Base-by-base conservation (phyloP, 371 early-diverging fungal species). In the Lichtheimia hyalospora region DNA sequence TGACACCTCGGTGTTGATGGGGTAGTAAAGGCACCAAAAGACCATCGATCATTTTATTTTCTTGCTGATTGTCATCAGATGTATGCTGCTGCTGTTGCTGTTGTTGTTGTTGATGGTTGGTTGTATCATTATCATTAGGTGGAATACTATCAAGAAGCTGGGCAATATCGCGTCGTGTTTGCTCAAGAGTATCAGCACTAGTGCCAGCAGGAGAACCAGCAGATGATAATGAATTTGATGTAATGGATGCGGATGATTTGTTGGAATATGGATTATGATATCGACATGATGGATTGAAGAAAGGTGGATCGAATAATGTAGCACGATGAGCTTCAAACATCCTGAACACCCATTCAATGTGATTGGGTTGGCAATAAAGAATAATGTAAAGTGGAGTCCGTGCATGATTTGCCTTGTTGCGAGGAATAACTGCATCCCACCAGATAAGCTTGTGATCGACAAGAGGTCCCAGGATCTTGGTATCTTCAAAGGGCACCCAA, bases 361-460 rank as follows among this genome's bases (percentile, higher is more conserved):
- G 41, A 10, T 53, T 28, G 10, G 76, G 68, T 44, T 56, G 58
- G 14, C 77, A 73, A 39, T 80, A 80, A 15, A 80, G 44, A 24
- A 80, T 75, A 20, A 80, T 66, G 39, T 60, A 74, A 0, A 80
- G 48, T 14, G 81, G 81, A 3, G 70, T 67, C 3, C 75, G 70
- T 16, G 60, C 53, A 8, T 49, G 53, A 10, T 62, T 80, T 2
- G 58, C 68, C 52, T 73, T 75, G 39, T 58, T 63, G 18, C 71
- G 62, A 7, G 81, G 81, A 66, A 81, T 75, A 16, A 77, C 56
- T 5, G 74, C 71, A 27, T 81, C 81, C 75, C 77, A 75, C 81
- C 81, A 80, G 18, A 75, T 65, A 42, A 73, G 24, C 3, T 59
- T 51, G 24, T 61, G 55, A 12, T 80, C 77, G 3, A 67, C 67